phyloP scores from a whole-genome alignment of 345 rosid genomes.

The Conringia planisiliqua region DNA sequence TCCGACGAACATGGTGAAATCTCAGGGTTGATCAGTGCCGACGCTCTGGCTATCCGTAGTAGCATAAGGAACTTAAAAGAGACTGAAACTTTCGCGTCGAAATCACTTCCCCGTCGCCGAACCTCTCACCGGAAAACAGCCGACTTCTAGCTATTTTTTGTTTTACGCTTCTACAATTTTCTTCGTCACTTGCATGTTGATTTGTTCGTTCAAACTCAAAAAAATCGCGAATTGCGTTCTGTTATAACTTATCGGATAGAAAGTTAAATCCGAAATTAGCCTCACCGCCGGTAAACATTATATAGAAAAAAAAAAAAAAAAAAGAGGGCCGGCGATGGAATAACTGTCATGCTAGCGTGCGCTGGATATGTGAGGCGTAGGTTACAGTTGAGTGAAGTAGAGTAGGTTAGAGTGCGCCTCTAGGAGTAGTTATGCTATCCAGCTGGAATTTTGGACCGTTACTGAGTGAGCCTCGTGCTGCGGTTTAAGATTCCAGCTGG shows the following conservation, averaged over 20 bases:
- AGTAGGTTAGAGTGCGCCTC: conserved; percentile 27
- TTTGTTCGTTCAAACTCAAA: conserved; percentile 20
- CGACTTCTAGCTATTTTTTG: conserved; percentile 40
- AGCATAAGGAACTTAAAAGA: conserved; percentile 72
- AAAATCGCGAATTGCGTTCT: conserved; percentile 15
- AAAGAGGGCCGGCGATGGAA: neutral
- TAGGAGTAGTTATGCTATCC: conserved; percentile 43
- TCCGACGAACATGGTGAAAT: conserved; percentile 37
- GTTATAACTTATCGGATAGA: conserved; percentile 10
- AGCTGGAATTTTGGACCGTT: conserved; percentile 72
- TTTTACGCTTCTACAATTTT: neutral
- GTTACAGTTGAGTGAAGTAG: conserved; percentile 17
- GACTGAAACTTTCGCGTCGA: conserved; percentile 34
- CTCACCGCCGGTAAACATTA: neutral
- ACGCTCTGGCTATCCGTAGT: conserved; percentile 47
- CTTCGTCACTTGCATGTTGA: conserved; percentile 33
- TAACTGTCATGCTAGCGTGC: conserved; percentile 27
- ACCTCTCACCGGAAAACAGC: conserved; percentile 64
- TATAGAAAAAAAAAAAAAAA: too few relatives aligned
- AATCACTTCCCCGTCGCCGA: conserved; percentile 41
- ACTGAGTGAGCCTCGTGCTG: conserved; percentile 33
- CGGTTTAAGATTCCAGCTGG: conserved; percentile 47
- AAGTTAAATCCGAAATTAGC: neutral
- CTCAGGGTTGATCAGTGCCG: conserved; percentile 40
- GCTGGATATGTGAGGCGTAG: conserved; percentile 19